Evolutionary conservation across 768 basidiomycete genomes (phyloP).

Genomic region (Psilocybe tampanensis): DNA sequence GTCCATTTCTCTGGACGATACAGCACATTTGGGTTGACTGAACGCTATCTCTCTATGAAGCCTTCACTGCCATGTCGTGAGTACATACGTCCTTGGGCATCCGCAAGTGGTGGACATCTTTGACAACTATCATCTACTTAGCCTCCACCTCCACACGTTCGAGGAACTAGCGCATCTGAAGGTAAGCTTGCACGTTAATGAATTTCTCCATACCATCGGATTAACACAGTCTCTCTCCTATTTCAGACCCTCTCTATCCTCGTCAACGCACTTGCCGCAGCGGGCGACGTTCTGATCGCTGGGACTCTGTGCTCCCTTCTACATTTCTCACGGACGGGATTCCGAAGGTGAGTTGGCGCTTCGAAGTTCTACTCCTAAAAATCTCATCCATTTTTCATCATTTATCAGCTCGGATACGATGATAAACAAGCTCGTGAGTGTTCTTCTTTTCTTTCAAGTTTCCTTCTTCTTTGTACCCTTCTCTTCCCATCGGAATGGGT

Average conservation of each 20-base stretch:
- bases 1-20: not conserved
- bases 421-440: constrained; percentile 43
- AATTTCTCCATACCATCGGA: too few relatives aligned
- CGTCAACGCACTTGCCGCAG: constrained; percentile 44
- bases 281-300: constrained; percentile 48
- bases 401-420: constrained; percentile 43
- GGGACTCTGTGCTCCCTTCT: constrained; percentile 38
- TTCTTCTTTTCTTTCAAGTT: constrained; percentile 3
- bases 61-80: constrained; percentile 37
- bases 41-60: constrained; percentile 21
- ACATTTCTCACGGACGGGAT: constrained; percentile 46
- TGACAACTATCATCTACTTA: constrained; percentile 9
- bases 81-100: constrained; percentile 14
- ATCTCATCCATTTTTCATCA: constrained; percentile 3
- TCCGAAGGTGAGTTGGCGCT: constrained; percentile 33
- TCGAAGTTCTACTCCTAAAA: not conserved
- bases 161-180: constrained; percentile 36
- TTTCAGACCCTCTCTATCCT: constrained; percentile 42
- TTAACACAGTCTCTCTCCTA: too few relatives aligned
- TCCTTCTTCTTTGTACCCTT: not conserved
- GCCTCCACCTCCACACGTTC: constrained; percentile 35
- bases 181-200: constrained; percentile 14
- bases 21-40: not conserved
- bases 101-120: not conserved
- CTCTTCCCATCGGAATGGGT: not conserved